Evolutionary conservation across 2,329 filamentous ascomycete genomes (phyloP).

Genomic region (Trichophyton simii): DNA sequence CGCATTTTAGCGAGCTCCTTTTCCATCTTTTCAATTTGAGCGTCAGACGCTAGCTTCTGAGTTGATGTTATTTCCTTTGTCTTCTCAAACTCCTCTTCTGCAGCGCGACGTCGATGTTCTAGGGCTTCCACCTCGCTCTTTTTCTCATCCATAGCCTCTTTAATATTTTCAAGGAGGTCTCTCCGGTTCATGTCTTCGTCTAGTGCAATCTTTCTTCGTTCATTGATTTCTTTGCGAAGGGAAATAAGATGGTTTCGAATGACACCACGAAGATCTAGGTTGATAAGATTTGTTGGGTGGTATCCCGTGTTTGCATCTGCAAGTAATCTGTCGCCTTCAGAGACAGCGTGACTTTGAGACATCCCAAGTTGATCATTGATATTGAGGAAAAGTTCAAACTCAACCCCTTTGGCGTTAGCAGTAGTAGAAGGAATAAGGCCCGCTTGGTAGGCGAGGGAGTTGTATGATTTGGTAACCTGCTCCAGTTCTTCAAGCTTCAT

Average conservation of each 20-base stretch:
- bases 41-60: slow-evolving; percentile 76
- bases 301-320: slow-evolving; percentile 76
- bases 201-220: slow-evolving; percentile 66
- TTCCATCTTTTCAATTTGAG: slow-evolving; percentile 97
- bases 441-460: slow-evolving; percentile 86
- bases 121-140: slow-evolving; percentile 81
- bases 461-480: slow-evolving; percentile 77
- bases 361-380: slow-evolving; percentile 53
- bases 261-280: slow-evolving; percentile 71
- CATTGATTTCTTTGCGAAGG: slow-evolving; percentile 83
- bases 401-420: slow-evolving; percentile 67
- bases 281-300: slow-evolving; percentile 76
- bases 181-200: slow-evolving; percentile 91
- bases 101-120: slow-evolving; percentile 73
- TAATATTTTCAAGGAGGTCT: slow-evolving; percentile 84
- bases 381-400: slow-evolving; percentile 77
- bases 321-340: slow-evolving; percentile 62
- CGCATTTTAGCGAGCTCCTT: slow-evolving; percentile 95
- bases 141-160: slow-evolving; percentile 95
- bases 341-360: slow-evolving; percentile 36
- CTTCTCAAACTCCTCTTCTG: slow-evolving; percentile 87
- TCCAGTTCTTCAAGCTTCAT: slow-evolving; percentile 86
- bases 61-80: slow-evolving; percentile 78
- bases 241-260: slow-evolving; percentile 66
- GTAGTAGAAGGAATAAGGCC: slow-evolving; percentile 77